Evolutionary conservation across 163 green algal genomes (phyloP).

Genomic region (Volvox carteri): DNA sequence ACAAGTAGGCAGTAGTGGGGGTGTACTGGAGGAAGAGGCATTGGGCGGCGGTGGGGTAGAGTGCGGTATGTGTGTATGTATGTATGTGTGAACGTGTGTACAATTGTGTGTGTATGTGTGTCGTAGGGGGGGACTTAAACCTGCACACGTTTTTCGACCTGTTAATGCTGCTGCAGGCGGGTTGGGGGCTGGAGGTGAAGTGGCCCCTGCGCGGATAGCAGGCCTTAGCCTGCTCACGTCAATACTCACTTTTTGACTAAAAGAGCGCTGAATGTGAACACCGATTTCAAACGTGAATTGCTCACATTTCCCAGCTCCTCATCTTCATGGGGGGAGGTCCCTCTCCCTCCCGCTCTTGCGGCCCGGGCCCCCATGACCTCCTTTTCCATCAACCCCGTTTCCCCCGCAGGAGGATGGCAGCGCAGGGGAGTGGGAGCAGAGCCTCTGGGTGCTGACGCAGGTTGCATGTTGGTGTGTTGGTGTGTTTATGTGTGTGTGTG

Average conservation of each 20-base stretch:
- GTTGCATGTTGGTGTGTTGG: neutral
- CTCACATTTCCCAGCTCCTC: neutral
- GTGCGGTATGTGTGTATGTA: neutral
- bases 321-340: too few relatives aligned
- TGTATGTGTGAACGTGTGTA: neutral
- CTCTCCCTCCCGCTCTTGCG: too few relatives aligned
- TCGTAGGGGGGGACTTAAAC: too few relatives aligned
- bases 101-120: neutral
- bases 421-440: constrained; percentile 63
- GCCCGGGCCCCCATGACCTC: too few relatives aligned
- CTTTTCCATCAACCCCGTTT: neutral
- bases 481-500: neutral
- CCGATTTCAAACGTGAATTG: neutral
- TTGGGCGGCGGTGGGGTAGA: neutral
- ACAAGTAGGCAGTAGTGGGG: constrained; percentile 7
- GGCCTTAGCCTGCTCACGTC: neutral
- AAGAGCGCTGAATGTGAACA: neutral
- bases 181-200: neutral
- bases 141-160: too few relatives aligned
- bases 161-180: neutral
- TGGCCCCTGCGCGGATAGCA: too few relatives aligned
- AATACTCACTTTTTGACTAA: neutral
- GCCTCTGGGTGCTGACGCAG: constrained; percentile 68
- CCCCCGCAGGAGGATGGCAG: constrained; percentile 18
- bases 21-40: neutral